phyloP scores from a whole-genome alignment of 2,329 filamentous ascomycete species.

The Neofusicoccum umdonicola region DNA sequence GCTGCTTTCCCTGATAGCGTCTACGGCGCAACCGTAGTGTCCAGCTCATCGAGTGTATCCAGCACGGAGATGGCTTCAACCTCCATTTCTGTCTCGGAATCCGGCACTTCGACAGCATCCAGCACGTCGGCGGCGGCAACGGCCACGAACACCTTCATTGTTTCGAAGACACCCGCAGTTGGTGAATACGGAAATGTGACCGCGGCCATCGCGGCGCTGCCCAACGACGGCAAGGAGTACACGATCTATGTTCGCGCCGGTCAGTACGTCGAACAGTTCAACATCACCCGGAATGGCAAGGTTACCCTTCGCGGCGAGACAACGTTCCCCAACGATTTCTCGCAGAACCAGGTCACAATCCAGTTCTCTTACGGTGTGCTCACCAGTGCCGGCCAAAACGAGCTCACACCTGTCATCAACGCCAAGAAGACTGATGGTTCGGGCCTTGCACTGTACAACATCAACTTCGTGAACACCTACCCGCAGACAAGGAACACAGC shows the following conservation, averaged over 20 bases:
- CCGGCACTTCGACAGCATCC: slow-evolving; percentile 24
- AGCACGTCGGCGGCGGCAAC: slow-evolving; percentile 21
- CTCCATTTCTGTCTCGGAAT: slow-evolving; percentile 3
- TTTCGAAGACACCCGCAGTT: slow-evolving; percentile 27
- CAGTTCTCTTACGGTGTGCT: slow-evolving; percentile 36
- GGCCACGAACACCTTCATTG: slow-evolving; percentile 35
- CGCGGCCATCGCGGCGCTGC: slow-evolving; percentile 45
- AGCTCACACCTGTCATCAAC: slow-evolving; percentile 42
- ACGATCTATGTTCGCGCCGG: slow-evolving; percentile 60
- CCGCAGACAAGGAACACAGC: slow-evolving; percentile 40
- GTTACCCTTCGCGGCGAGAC: slow-evolving; percentile 60
- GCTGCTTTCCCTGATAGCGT: not conserved
- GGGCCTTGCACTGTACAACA: slow-evolving; percentile 54
- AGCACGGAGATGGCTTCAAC: not conserved
- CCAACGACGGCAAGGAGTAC: slow-evolving; percentile 40
- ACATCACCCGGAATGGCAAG: slow-evolving; percentile 40
- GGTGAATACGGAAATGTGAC: slow-evolving; percentile 44
- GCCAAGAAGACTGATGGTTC: slow-evolving; percentile 50
- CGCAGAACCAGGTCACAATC: slow-evolving; percentile 55
- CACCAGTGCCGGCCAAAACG: slow-evolving; percentile 39
- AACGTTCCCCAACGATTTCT: slow-evolving; percentile 48
- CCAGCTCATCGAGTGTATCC: slow-evolving; percentile 12
- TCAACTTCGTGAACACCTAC: slow-evolving; percentile 51
- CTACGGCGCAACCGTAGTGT: not conserved
- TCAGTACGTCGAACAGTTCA: slow-evolving; percentile 54